phyloP scores from a whole-genome alignment of 2,329 filamentous ascomycete genomes.

The Leptographium galeiforme region DNA sequence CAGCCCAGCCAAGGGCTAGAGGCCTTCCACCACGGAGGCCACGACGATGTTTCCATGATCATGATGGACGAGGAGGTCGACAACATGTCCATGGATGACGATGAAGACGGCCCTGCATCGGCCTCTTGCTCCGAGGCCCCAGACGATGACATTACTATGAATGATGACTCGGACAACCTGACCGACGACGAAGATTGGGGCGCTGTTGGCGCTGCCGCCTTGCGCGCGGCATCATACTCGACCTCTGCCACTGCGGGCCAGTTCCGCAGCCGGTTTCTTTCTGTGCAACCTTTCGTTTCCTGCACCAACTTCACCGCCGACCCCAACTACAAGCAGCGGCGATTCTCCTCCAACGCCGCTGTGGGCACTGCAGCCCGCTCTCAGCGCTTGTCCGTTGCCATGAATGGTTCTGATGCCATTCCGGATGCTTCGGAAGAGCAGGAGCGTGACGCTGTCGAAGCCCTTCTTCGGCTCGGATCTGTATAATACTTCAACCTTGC shows the following conservation, averaged over 20 bases:
- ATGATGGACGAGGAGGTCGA: constrained; percentile 80
- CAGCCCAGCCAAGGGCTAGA: constrained; percentile 48
- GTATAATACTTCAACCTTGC: constrained; percentile 42
- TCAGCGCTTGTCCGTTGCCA: constrained; percentile 18
- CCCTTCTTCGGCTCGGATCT: constrained; percentile 69
- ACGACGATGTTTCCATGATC: constrained; percentile 52
- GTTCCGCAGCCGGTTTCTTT: constrained; percentile 33
- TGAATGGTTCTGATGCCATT: constrained; percentile 34
- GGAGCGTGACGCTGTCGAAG: constrained; percentile 71
- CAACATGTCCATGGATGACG: constrained; percentile 75
- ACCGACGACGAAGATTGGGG: constrained; percentile 98
- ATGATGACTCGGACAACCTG: constrained; percentile 68
- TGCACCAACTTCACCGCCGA: constrained; percentile 19
- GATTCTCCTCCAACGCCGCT: constrained; percentile 35
- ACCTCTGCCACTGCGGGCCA: constrained; percentile 35
- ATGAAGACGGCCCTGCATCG: constrained; percentile 56
- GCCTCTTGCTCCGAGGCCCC: constrained; percentile 66
- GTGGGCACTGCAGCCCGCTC: constrained; percentile 31
- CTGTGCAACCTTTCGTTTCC: constrained; percentile 35
- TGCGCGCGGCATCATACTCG: constrained; percentile 55
- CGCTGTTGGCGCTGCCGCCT: constrained; percentile 70
- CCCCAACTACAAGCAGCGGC: constrained; percentile 24
- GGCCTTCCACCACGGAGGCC: constrained; percentile 52
- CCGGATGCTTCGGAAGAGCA: constrained; percentile 49
- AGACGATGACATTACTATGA: constrained; percentile 45